Conservation (phyloP, 768 basidiomycete species). For the Naganishia vishniacii region DNA sequence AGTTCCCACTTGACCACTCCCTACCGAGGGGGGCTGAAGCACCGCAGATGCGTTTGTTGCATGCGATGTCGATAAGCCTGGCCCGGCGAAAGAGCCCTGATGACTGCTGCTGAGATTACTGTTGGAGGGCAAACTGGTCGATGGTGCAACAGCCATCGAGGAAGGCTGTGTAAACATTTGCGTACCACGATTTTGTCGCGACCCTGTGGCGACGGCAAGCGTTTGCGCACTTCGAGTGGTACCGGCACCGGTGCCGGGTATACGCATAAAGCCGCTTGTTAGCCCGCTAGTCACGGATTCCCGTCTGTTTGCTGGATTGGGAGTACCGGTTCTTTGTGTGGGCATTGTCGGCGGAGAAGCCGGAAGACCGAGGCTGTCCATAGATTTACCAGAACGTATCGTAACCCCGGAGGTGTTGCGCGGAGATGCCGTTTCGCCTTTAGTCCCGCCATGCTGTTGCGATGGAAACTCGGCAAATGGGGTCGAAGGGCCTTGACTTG, state of each 20-base stretch:
- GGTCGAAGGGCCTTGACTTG: conserved; percentile 4
- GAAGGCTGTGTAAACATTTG: conserved; percentile 7
- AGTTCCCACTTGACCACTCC: neutral
- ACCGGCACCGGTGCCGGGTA: conserved; percentile 9
- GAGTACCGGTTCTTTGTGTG: neutral
- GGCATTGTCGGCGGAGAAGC: neutral
- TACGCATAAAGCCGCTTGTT: conserved; percentile 13
- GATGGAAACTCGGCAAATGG: conserved; percentile 9
- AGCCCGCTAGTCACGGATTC: conserved; percentile 10
- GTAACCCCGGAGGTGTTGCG: conserved; percentile 4
- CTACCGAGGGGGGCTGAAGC: conserved; percentile 2
- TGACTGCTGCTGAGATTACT: conserved; percentile 14
- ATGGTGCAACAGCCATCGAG: conserved; percentile 14
- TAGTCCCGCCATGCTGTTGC: neutral
- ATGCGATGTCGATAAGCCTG: conserved; percentile 8
- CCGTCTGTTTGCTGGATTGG: conserved; percentile 1
- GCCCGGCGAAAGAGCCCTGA: conserved; percentile 7
- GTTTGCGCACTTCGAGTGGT: neutral
- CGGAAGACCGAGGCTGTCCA: neutral
- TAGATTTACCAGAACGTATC: neutral
- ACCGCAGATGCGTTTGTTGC: neutral
- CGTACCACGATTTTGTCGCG: neutral
- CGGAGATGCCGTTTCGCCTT: conserved; percentile 1
- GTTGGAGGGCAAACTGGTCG: conserved; percentile 16
- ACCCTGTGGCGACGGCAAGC: neutral